These are phyloP conservation scores for Oenanthe javanica DNA, from an alignment of 140 eudicot species.

Conservation along the genomic window DNA sequence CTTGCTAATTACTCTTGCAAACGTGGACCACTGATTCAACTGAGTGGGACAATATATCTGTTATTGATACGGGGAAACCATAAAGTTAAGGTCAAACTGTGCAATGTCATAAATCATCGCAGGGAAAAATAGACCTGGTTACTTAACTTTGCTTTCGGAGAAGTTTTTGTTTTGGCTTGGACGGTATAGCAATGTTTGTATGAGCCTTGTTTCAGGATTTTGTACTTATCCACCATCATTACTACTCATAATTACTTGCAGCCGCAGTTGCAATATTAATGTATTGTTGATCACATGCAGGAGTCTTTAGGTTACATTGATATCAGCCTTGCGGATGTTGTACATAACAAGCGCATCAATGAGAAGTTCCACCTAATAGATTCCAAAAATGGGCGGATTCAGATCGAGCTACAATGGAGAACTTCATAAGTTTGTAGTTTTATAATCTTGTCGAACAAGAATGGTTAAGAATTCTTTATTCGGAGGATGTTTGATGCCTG, in stretches of 20 bases:
- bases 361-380: conserved; percentile 87
- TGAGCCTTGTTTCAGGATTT: neutral
- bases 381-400: conserved; percentile 84
- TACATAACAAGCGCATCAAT: conserved; percentile 78
- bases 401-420: conserved; percentile 91
- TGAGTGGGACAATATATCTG: neutral
- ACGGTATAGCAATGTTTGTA: neutral
- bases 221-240: neutral
- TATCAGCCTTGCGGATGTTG: conserved; percentile 75
- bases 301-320: conserved; percentile 80
- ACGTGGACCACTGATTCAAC: neutral
- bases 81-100: neutral
- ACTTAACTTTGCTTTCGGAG: neutral
- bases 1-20: neutral
- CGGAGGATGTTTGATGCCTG: neutral
- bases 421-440: conserved; percentile 24
- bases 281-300: conserved; percentile 28
- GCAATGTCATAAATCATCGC: neutral
- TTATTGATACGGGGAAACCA: neutral
- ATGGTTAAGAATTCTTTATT: neutral
- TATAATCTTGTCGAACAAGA: neutral
- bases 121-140: neutral
- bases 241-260: neutral
- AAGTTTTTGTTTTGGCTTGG: neutral
- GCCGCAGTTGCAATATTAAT: neutral